A percentile compares a stretch with the other conserved stretches of the same genome.
Evolutionary conservation across 805 yeast genomes (phyloP).

Genomic region (Myxozyma kluyveri): DNA sequence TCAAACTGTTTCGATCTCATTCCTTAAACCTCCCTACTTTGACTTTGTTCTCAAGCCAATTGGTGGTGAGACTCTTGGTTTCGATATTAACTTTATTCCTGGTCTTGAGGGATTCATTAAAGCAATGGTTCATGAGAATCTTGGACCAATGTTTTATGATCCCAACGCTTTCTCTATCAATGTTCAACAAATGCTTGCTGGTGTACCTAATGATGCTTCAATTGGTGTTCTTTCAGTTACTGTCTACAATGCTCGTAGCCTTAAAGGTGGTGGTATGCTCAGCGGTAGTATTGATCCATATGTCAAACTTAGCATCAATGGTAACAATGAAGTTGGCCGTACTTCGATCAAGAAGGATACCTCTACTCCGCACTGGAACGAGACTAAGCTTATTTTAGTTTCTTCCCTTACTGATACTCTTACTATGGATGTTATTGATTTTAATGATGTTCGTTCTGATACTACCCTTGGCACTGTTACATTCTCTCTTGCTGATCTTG

Average conservation of each 20-base stretch:
- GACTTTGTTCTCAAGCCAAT: constrained; percentile 78
- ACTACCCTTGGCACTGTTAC: constrained; percentile 74
- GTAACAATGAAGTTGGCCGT: constrained; percentile 51
- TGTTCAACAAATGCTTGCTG: constrained; percentile 83
- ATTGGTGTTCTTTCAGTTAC: constrained; percentile 79
- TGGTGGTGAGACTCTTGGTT: constrained; percentile 79
- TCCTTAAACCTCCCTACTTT: constrained; percentile 82
- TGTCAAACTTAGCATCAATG: constrained; percentile 55
- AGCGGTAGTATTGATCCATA: constrained; percentile 91
- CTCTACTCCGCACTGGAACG: constrained; percentile 76
- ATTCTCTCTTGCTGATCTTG: constrained; percentile 65
- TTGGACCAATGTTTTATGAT: constrained; percentile 81
- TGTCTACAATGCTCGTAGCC: constrained; percentile 61
- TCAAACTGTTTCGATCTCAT: constrained; percentile 81
- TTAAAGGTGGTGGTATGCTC: constrained; percentile 64
- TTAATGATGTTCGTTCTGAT: constrained; percentile 74
- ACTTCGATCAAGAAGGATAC: constrained; percentile 70
- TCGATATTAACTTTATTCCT: constrained; percentile 85
- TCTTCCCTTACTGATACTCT: constrained; percentile 80
- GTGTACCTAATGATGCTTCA: constrained; percentile 73
- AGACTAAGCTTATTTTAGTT: constrained; percentile 67
- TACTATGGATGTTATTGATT: constrained; percentile 67
- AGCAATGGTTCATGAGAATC: constrained; percentile 79
- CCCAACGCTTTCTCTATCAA: constrained; percentile 94
- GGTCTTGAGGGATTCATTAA: constrained; percentile 80